Conservation (phyloP, 805 yeast species). For the Lipomyces yamanashiensis region DNA sequence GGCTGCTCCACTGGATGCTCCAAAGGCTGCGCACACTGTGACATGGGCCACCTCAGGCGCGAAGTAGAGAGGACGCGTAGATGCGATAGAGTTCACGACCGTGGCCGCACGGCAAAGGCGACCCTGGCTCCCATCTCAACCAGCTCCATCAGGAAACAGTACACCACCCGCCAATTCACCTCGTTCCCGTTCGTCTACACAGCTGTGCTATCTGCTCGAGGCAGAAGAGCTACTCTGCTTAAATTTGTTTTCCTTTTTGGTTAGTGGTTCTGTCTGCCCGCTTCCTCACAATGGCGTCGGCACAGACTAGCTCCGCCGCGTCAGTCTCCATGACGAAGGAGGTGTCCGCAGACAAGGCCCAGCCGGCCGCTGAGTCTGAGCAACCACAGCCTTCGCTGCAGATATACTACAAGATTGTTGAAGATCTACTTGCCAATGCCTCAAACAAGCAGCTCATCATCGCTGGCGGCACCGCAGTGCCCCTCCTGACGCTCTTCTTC, state of each 20-base stretch:
- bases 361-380: slow-evolving; percentile 1
- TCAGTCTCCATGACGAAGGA: slow-evolving; percentile 1
- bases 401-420: slow-evolving; percentile 12
- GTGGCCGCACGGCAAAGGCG: too few relatives aligned
- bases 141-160: too few relatives aligned
- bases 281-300: slow-evolving; percentile 14
- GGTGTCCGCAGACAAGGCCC: slow-evolving; percentile 4
- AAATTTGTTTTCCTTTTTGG: neutral
- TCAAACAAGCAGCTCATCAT: slow-evolving; percentile 25
- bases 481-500: slow-evolving; percentile 19
- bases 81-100: neutral
- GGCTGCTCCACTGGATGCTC: too few relatives aligned
- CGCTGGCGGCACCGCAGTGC: slow-evolving; percentile 12
- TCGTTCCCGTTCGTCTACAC: neutral
- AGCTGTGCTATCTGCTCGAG: neutral
- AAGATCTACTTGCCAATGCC: slow-evolving; percentile 28
- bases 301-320: slow-evolving; percentile 3
- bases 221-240: neutral
- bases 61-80: neutral
- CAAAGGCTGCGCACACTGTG: neutral
- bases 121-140: neutral
- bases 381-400: slow-evolving; percentile 4
- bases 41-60: neutral
- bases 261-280: neutral
- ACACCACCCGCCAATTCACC: neutral